phyloP scores from a whole-genome alignment of 805 yeast species.

The Vanderwaltozyma tropicalis region DNA sequence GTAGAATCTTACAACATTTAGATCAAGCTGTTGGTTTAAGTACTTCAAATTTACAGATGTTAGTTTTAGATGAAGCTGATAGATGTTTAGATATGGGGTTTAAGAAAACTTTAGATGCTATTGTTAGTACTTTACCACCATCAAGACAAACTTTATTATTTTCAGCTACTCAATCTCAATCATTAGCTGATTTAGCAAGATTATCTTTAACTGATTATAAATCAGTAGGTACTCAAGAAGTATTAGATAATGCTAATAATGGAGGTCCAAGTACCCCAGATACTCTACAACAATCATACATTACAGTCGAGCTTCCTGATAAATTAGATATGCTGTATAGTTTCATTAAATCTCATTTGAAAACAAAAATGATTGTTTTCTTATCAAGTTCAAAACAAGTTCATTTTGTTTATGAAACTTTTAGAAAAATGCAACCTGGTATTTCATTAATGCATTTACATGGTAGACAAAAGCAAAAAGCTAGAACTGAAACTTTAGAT shows the following conservation, averaged over 20 bases:
- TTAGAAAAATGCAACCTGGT: conserved; percentile 85
- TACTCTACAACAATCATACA: conserved; percentile 72
- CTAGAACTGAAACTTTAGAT: conserved; percentile 70
- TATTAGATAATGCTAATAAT: conserved; percentile 55
- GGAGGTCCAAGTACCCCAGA: conserved; percentile 62
- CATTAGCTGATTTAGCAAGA: conserved; percentile 73
- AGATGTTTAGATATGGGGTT: conserved; percentile 91
- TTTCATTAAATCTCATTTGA: conserved; percentile 73
- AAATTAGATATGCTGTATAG: conserved; percentile 82
- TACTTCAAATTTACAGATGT: conserved; percentile 59
- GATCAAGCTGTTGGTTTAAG: conserved; percentile 81
- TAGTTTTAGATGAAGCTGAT: conserved; percentile 87
- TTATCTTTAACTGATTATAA: conserved; percentile 38
- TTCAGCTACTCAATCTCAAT: conserved; percentile 84
- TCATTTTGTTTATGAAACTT: conserved; percentile 78
- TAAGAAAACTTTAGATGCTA: conserved; percentile 70
- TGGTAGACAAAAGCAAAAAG: conserved; percentile 85
- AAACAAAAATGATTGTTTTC: conserved; percentile 71
- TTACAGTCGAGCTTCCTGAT: conserved; percentile 60
- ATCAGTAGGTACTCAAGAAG: conserved; percentile 35
- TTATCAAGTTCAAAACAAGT: conserved; percentile 85
- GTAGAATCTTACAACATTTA: conserved; percentile 79
- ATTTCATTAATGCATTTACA: conserved; percentile 75
- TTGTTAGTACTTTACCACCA: conserved; percentile 65
- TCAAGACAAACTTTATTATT: conserved; percentile 75